Evolutionary conservation across 2,329 filamentous ascomycete genomes (phyloP).

Genomic region (Pyricularia sp.): DNA sequence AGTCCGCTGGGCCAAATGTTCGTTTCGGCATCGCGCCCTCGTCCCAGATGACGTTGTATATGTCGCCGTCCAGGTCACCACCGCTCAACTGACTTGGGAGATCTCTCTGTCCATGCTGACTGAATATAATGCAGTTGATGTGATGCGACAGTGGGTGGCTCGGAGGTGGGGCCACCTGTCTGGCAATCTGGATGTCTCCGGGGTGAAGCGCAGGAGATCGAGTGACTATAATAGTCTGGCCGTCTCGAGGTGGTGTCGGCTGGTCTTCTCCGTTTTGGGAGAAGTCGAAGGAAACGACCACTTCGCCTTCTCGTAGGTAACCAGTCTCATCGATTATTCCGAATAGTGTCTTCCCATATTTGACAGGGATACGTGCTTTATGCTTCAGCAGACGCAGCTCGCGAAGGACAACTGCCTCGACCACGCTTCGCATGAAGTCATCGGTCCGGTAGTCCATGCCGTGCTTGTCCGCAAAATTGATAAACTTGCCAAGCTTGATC

Average conservation of each 20-base stretch:
- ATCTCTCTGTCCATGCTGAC: constrained; percentile 55
- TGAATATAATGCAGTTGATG: constrained; percentile 69
- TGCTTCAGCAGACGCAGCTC: constrained; percentile 67
- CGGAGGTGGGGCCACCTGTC: constrained; percentile 45
- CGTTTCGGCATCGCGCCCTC: constrained; percentile 26
- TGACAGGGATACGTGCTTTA: constrained; percentile 60
- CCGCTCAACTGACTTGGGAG: constrained; percentile 68
- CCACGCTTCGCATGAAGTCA: constrained; percentile 52
- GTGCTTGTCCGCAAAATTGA: constrained; percentile 44
- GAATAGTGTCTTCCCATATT: constrained; percentile 60
- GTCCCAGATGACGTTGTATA: constrained; percentile 73
- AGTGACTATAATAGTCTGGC: constrained; percentile 48
- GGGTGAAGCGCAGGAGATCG: constrained; percentile 73
- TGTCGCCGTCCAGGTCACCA: constrained; percentile 73
- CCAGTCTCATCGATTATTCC: constrained; percentile 76
- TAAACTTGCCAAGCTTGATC: constrained; percentile 47
- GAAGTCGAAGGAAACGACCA: constrained; percentile 44
- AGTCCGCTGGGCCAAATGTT: constrained; percentile 51
- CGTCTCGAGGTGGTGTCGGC: constrained; percentile 9
- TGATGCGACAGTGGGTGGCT: constrained; percentile 48
- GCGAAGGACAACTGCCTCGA: constrained; percentile 58
- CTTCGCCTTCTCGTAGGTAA: constrained; percentile 49
- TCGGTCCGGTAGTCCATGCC: constrained; percentile 55
- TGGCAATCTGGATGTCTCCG: constrained; percentile 60
- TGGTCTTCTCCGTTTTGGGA: constrained; percentile 9